phyloP scores from a whole-genome alignment of 2,329 filamentous ascomycete genomes.

The Alternaria brassicae region DNA sequence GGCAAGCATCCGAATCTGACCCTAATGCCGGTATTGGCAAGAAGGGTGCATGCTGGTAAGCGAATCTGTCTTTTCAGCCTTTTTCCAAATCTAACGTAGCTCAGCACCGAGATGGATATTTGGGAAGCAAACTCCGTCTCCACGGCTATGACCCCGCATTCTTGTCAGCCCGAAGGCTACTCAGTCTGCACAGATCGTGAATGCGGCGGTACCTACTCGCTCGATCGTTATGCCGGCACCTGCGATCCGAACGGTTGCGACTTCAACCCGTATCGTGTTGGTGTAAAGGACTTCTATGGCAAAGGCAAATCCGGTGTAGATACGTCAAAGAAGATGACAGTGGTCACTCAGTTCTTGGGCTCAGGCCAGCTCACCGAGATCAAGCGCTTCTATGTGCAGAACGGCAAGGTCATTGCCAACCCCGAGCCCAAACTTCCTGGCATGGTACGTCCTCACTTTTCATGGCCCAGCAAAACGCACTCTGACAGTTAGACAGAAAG shows the following conservation, averaged over 20 bases:
- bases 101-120: constrained; percentile 61
- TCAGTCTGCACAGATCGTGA: constrained; percentile 58
- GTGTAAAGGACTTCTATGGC: constrained; percentile 68
- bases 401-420: constrained; percentile 57
- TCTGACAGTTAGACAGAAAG: constrained; percentile 17
- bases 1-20: constrained; percentile 60
- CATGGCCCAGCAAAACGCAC: background rate
- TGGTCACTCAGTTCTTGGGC: constrained; percentile 58
- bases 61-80: background rate
- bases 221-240: constrained; percentile 65
- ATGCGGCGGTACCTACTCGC: constrained; percentile 54
- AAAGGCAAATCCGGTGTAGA: constrained; percentile 54
- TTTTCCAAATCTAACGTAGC: background rate
- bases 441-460: constrained; percentile 35
- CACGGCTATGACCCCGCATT: constrained; percentile 69
- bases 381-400: constrained; percentile 58
- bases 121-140: constrained; percentile 40
- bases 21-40: constrained; percentile 59
- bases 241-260: constrained; percentile 74
- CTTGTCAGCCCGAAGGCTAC: constrained; percentile 62
- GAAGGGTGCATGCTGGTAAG: constrained; percentile 65
- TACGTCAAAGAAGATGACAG: constrained; percentile 51
- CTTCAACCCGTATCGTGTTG: constrained; percentile 65
- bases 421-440: constrained; percentile 53
- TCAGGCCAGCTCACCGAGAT: constrained; percentile 53